Percentiles rank a stretch among this genome's conserved stretches.
These are phyloP conservation scores for Theobroma grandiflorum DNA, from an alignment of 441 rosid species.

Conservation along the genomic window DNA sequence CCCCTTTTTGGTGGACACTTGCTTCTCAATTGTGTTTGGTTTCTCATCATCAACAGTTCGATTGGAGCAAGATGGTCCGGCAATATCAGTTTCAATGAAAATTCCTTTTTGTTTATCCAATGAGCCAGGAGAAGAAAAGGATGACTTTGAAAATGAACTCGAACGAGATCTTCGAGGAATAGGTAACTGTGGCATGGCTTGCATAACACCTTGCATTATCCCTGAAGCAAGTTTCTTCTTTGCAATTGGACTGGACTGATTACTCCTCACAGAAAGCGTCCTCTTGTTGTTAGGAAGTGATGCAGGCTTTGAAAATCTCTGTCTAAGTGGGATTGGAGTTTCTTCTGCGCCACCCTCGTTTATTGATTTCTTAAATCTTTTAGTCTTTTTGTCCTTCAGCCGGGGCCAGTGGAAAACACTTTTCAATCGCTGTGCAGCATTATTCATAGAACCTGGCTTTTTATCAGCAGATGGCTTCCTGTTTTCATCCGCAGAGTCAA, in stretches of 20 bases:
- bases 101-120: constrained; percentile 75
- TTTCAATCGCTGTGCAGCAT: constrained; percentile 70
- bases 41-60: constrained; percentile 42
- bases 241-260: constrained; percentile 82
- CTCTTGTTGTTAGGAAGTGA: constrained; percentile 67
- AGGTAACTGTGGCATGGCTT: constrained; percentile 52
- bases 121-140: constrained; percentile 64
- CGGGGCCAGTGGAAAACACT: constrained; percentile 76
- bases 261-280: constrained; percentile 80
- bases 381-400: constrained; percentile 47
- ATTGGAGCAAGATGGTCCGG: constrained; percentile 57
- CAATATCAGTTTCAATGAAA: constrained; percentile 47
- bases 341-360: constrained; percentile 43
- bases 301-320: constrained; percentile 65
- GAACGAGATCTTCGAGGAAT: constrained; percentile 68
- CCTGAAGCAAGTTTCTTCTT: constrained; percentile 82
- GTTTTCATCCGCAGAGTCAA: constrained; percentile 51
- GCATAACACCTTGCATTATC: constrained; percentile 57
- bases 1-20: constrained; percentile 46
- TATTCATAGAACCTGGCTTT: constrained; percentile 55
- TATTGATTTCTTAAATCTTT: constrained; percentile 46
- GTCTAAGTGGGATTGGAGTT: constrained; percentile 76
- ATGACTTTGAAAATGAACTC: constrained; percentile 78
- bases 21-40: constrained; percentile 44
- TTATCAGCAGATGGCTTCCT: constrained; percentile 40